Base-by-base conservation (phyloP, 1,284 basidiomycete species). In the Hymenochaete sp. region DNA sequence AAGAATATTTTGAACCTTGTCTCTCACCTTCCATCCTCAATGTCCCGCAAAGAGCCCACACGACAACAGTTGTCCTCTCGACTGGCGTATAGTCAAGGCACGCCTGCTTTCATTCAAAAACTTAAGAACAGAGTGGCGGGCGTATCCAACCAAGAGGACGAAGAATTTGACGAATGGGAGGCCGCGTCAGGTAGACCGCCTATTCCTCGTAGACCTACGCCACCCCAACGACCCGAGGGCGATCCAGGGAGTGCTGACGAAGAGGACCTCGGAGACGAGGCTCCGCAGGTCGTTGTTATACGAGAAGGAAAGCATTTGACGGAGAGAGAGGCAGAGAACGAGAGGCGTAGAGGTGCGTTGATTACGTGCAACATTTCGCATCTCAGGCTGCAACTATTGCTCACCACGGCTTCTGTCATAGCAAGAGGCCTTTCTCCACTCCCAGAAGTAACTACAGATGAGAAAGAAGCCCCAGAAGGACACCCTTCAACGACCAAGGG, bases 271-370 rank as follows among this genome's bases (percentile, higher is more conserved):
- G 76, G 62, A 0, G 89, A 92, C 53, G 89, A 93, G 62, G 79
- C 74, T 53, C 89, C 89, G 6, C 84, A 88, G 59, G 77, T 93
- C 2, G 85, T 93, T 1, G 89, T 93, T 7, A 60, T 93, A 53
- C 86, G 75, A 57, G 77, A 83, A 55, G 89, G 89, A 22, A 90
- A 87, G 57, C 90, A 93, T 64, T 66, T 93, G 40, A 79, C 72
- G 3, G 78, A 73, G 50, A 63, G 73, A 42, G 84, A 93, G 56
- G 87, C 72, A 2, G 83, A 86, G 68, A 81, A 85, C 55, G 75
- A 87, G 56, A 71, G 75, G 45, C 73, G 85, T 42, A 77, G 73
- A 71, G 84, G 89, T 89, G 57, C 39, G 72, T 64, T 18, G 16
- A 31, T 14, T 31, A 9, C 28, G 9, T 31, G 9, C 28, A 10